Percentiles rank a stretch among this genome's conserved stretches.
Evolutionary conservation across 2,329 filamentous ascomycete genomes (phyloP).

Genomic region (Magnaporthiopsis rhizophila): DNA sequence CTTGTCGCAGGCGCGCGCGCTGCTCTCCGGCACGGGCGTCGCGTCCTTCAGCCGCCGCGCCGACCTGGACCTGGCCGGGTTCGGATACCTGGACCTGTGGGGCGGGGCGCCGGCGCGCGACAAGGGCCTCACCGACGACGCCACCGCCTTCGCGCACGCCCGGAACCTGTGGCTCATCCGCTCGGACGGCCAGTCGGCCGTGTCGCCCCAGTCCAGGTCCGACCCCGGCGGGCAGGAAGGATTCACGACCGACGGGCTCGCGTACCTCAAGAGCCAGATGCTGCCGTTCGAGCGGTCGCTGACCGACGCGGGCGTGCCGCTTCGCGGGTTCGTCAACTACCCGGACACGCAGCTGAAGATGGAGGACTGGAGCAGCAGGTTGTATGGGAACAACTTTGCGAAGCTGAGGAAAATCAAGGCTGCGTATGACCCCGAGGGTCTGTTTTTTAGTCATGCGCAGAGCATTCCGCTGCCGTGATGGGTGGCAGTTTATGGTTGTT

Average conservation of each 20-base stretch:
- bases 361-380: background rate
- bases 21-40: background rate
- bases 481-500: no score
- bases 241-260: background rate
- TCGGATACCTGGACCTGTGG: slow-evolving; percentile 1
- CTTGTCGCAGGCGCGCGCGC: background rate
- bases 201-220: no score
- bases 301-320: background rate
- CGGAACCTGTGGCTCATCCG: slow-evolving; percentile 1
- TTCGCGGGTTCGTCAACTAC: background rate
- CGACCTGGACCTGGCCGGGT: background rate
- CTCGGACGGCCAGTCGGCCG: background rate
- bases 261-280: background rate
- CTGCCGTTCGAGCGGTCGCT: background rate
- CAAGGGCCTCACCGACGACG: background rate
- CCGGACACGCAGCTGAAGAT: background rate
- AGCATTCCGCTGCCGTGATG: background rate
- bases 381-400: slow-evolving; percentile 1
- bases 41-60: background rate
- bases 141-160: background rate
- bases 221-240: no score
- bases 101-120: background rate
- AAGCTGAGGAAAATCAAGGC: background rate
- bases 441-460: slow-evolving; percentile 1
- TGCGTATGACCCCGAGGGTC: background rate